Evolutionary conservation across 306 rosid genomes (phyloP), one percentile per base, ranked within the genome.

Genomic region (Mucuna pruriens): DNA sequence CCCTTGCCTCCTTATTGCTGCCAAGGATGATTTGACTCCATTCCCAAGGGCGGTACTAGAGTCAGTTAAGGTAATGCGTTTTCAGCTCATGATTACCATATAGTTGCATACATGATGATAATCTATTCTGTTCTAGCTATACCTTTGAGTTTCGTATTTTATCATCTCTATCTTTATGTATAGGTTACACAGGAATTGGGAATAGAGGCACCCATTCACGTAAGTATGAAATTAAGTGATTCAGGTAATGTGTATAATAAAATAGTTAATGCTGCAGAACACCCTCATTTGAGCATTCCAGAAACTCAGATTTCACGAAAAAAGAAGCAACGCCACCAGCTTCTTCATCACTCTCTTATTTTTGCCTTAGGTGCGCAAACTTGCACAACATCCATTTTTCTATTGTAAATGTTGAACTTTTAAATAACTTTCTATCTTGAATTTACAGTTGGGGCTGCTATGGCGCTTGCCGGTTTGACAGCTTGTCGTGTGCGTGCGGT

Each of bases 21-120:
- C 95, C 46, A 93, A 93, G 89, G 94, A 88, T 87, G 99, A 95
- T 87, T 91, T 91, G 57, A 88, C 83, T 86, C 94, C 92, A 46
- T 85, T 88, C 80, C 97, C 95, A 49, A 81, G 89, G 81, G 92
- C 91, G 26, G 86, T 93, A 62, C 89, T 85, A 84, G 93, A 93
- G 81, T 88, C 97, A 42, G 88, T 86, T 36, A 89, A 86, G 97
- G 99, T 95, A 85, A 42, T 63, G 44, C 15, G 15, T 55, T 25
- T 71, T 81, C 62, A 78, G 75, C 81, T 80, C 15, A 57, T 68
- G 19, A 67, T 44, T 61, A 77, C 54, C 71, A 48, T 71, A 8
- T 78, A 66, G 11, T 78, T 77, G 29, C 78, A 13, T 76, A 22
- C 58, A 60, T 10, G 52, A 55, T 66, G 48, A 3, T 15, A 33